These are phyloP conservation scores for Penstemon barbatus DNA, from an alignment of 257 asterid genomes.

Conservation along the genomic window DNA sequence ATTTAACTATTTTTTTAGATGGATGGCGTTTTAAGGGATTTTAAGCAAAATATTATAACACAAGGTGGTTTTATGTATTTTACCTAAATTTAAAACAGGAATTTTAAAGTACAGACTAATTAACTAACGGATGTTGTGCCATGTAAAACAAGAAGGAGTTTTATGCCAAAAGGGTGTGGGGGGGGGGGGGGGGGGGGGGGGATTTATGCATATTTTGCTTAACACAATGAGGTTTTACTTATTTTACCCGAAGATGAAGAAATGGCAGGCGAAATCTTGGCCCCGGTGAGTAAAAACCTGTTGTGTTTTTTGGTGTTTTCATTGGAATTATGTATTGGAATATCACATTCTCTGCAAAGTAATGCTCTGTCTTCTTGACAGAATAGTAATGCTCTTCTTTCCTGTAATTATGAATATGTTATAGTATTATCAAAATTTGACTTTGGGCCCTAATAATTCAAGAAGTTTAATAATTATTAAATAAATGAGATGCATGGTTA, in stretches of 20 bases:
- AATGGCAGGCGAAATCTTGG: conserved; percentile 50
- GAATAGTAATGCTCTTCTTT: conserved; percentile 64
- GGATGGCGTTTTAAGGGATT: too few species aligned
- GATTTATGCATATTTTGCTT: too few species aligned
- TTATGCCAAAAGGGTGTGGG: too few species aligned
- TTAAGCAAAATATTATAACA: too few species aligned
- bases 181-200: too few species aligned
- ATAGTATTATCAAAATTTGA: not conserved
- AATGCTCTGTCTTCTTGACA: conserved; percentile 84
- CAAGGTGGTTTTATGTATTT: too few species aligned
- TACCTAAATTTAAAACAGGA: too few species aligned
- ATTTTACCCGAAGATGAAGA: conserved; percentile 18
- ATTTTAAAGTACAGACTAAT: too few species aligned
- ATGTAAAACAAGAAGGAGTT: too few species aligned
- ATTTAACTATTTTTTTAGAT: too few species aligned
- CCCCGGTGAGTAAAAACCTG: conserved; percentile 78
- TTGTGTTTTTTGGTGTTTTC: conserved; percentile 67
- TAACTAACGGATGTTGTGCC: too few species aligned
- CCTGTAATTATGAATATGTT: conserved; percentile 33
- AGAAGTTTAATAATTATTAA: not conserved
- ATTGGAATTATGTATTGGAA: conserved; percentile 60
- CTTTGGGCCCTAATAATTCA: not conserved
- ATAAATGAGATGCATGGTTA: conserved; percentile 3
- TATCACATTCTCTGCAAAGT: conserved; percentile 68
- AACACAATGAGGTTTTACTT: too few species aligned